These are phyloP conservation scores for Entomortierella parvispora DNA, from an alignment of 192 early-diverging fungal species.

Conservation along the genomic window DNA sequence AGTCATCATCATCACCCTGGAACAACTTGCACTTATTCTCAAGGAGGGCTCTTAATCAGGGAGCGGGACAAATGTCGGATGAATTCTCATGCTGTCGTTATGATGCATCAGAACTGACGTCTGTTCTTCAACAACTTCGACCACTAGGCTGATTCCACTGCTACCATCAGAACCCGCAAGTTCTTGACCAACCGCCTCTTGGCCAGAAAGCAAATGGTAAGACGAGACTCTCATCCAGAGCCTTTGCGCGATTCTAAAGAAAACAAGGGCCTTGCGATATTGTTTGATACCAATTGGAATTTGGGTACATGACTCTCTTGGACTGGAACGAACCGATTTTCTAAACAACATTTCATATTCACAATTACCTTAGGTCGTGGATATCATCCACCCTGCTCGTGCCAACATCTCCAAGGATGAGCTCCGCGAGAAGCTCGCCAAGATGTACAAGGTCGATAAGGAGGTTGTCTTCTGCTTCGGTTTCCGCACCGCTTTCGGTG, in stretches of 20 bases:
- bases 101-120: not conserved
- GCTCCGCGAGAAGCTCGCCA: conserved; percentile 91
- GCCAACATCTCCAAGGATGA: conserved; percentile 94
- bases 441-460: conserved; percentile 94
- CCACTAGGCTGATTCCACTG: conserved; percentile 65
- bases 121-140: not conserved
- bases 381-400: conserved; percentile 94
- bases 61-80: no score
- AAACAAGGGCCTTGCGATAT: no score
- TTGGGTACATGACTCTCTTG: no score
- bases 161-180: conserved; percentile 98
- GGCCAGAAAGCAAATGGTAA: conserved; percentile 96
- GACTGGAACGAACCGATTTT: no score
- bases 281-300: no score
- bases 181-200: conserved; percentile 99
- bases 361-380: conserved; percentile 92
- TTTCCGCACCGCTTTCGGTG: conserved; percentile 96
- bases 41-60: no score
- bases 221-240: no score
- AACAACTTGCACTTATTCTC: no score
- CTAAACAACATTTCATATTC: no score
- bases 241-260: no score
- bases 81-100: no score
- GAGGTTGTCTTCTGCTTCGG: conserved; percentile 94
- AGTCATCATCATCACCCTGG: no score